phyloP scores from a whole-genome alignment of 75 land plant species.

The Picea sitchensis region DNA sequence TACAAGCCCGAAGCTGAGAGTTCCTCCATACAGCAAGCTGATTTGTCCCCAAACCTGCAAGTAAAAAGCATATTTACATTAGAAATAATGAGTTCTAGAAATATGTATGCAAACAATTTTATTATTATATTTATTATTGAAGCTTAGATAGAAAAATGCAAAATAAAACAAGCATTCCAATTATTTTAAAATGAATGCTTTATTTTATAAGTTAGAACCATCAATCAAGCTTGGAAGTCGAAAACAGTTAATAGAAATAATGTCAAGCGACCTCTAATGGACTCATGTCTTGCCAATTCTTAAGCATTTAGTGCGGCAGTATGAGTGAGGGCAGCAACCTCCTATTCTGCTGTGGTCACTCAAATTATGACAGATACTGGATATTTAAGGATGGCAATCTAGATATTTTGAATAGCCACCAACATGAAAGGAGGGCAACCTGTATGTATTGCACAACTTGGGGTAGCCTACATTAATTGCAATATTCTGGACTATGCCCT shows the following conservation, averaged over 20 bases:
- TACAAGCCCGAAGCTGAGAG: conserved; percentile 87
- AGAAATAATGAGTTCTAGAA: conserved; percentile 14
- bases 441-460: too few relatives aligned
- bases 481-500: too few relatives aligned
- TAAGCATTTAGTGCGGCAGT: too few relatives aligned
- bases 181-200: background rate
- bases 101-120: background rate
- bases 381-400: too few relatives aligned
- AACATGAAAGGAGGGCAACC: too few relatives aligned
- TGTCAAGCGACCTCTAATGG: background rate
- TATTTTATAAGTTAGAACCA: background rate
- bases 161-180: background rate
- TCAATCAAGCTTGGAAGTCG: background rate
- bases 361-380: too few relatives aligned
- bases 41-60: conserved; percentile 78
- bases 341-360: too few relatives aligned
- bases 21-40: conserved; percentile 52
- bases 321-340: too few relatives aligned
- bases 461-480: too few relatives aligned
- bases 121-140: conserved; percentile 5
- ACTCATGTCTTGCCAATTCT: too few relatives aligned
- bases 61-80: background rate
- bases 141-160: background rate
- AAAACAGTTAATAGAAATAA: background rate
- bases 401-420: too few relatives aligned